These are phyloP conservation scores for Komagataella populi DNA, from an alignment of 805 yeast genomes.

Conservation along the genomic window DNA sequence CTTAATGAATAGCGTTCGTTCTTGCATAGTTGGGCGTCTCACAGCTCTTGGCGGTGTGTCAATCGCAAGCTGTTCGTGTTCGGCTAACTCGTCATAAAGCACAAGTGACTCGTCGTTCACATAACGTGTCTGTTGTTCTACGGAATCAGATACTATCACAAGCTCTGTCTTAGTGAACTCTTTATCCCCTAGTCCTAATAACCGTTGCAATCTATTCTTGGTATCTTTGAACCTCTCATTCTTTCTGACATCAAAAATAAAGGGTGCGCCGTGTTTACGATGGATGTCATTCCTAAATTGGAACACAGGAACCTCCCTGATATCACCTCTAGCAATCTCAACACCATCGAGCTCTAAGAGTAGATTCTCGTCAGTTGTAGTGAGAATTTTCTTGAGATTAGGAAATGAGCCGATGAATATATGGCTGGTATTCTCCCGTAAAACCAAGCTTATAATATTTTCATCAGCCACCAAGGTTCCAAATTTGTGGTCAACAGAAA, in stretches of 20 bases:
- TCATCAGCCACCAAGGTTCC: slow-evolving; percentile 18
- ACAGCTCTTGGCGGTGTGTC: slow-evolving; percentile 80
- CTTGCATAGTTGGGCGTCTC: slow-evolving; percentile 34
- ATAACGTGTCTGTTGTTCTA: slow-evolving; percentile 25
- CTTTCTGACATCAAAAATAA: slow-evolving; percentile 57
- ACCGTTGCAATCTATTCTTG: slow-evolving; percentile 49
- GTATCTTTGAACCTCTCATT: slow-evolving; percentile 55
- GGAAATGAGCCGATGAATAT: slow-evolving; percentile 36
- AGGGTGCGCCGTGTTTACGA: slow-evolving; percentile 72
- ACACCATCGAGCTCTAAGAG: slow-evolving; percentile 3
- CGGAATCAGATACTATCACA: slow-evolving; percentile 33
- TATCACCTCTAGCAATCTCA: slow-evolving; percentile 4
- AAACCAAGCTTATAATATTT: slow-evolving; percentile 24
- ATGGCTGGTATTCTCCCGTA: slow-evolving; percentile 10
- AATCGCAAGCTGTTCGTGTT: slow-evolving; percentile 50
- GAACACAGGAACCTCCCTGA: slow-evolving; percentile 46
- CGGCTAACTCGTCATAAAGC: slow-evolving; percentile 39
- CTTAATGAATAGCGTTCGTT: slow-evolving; percentile 48
- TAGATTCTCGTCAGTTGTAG: slow-evolving; percentile 9
- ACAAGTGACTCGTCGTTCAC: slow-evolving; percentile 39
- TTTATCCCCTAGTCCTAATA: slow-evolving; percentile 64
- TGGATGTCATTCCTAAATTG: slow-evolving; percentile 66
- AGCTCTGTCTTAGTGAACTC: slow-evolving; percentile 69
- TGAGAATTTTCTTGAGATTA: slow-evolving; percentile 18
- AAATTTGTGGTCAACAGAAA: slow-evolving; percentile 21